Evolutionary conservation across 1,139 yeast species (phyloP).

Genomic region (Lodderomyces pseudojiufengensis): DNA sequence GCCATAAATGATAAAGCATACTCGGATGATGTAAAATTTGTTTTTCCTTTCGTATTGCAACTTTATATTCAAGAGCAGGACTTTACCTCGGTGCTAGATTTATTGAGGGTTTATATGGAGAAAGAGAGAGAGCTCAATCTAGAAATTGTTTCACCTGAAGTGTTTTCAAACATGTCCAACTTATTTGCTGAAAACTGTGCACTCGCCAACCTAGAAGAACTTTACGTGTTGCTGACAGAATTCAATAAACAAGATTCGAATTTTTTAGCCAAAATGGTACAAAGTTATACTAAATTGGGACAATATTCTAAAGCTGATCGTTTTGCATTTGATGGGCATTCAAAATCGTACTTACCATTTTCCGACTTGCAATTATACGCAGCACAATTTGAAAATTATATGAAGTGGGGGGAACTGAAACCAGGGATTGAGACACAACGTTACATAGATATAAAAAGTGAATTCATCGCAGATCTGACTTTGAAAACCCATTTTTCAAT

Average conservation of each 20-base stretch:
- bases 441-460: neutral
- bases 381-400: constrained; percentile 30
- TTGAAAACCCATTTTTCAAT: constrained; percentile 1
- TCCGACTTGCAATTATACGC: constrained; percentile 25
- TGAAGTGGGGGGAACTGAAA: constrained; percentile 22
- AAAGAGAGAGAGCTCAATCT: constrained; percentile 16
- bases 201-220: constrained; percentile 20
- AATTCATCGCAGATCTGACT: neutral
- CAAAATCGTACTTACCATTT: constrained; percentile 26
- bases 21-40: constrained; percentile 7
- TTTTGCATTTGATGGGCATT: constrained; percentile 28
- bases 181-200: constrained; percentile 23
- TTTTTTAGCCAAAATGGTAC: constrained; percentile 20
- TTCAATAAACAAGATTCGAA: constrained; percentile 15
- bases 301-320: constrained; percentile 34
- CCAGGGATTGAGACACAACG: neutral
- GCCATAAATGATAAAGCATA: constrained; percentile 3
- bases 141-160: constrained; percentile 17
- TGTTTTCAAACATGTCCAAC: constrained; percentile 18
- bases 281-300: constrained; percentile 28
- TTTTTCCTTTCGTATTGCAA: constrained; percentile 41
- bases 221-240: constrained; percentile 19
- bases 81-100: constrained; percentile 34
- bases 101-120: constrained; percentile 33
- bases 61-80: constrained; percentile 37